These are phyloP conservation scores for Lasiosphaeris hirsuta DNA, from an alignment of 495 filamentous ascomycete genomes.

Conservation along the genomic window DNA sequence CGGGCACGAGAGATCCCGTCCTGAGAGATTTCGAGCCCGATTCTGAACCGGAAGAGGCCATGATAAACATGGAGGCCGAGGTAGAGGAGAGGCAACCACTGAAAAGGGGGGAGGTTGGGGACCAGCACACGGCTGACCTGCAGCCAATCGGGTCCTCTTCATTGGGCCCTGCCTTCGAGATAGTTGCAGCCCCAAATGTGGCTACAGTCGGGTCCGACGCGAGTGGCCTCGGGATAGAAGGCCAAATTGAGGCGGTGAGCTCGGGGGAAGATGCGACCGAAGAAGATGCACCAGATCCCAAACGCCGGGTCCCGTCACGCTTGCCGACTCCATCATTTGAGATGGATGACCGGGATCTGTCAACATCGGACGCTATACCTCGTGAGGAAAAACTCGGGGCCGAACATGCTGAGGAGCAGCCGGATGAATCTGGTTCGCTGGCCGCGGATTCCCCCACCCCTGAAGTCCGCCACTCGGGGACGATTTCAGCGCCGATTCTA, in stretches of 20 bases:
- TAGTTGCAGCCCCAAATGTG: not conserved
- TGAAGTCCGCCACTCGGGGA: constrained; percentile 16
- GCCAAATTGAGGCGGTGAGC: not conserved
- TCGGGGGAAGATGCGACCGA: not conserved
- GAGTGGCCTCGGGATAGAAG: not conserved
- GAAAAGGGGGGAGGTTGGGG: not conserved
- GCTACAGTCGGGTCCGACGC: constrained; percentile 2
- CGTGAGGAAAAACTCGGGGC: constrained; percentile 15
- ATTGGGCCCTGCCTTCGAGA: not conserved
- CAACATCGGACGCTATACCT: not conserved
- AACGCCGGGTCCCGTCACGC: too few species aligned
- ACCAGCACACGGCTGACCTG: not conserved
- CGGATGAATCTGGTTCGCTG: constrained; percentile 5
- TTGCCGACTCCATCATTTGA: too few species aligned
- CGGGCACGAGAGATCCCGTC: constrained; percentile 17
- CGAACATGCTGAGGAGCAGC: constrained; percentile 12
- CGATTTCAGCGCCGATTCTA: not conserved
- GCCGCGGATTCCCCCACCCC: constrained; percentile 24
- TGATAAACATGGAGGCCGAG: constrained; percentile 4
- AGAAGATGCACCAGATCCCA: not conserved
- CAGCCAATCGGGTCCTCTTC: constrained; percentile 1
- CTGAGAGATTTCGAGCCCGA: constrained; percentile 9
- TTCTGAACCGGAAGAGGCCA: constrained; percentile 22
- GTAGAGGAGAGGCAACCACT: not conserved
- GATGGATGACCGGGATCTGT: too few species aligned